These are phyloP conservation scores for Scheffersomyces amazonensis DNA, from an alignment of 805 yeast genomes.

Conservation along the genomic window DNA sequence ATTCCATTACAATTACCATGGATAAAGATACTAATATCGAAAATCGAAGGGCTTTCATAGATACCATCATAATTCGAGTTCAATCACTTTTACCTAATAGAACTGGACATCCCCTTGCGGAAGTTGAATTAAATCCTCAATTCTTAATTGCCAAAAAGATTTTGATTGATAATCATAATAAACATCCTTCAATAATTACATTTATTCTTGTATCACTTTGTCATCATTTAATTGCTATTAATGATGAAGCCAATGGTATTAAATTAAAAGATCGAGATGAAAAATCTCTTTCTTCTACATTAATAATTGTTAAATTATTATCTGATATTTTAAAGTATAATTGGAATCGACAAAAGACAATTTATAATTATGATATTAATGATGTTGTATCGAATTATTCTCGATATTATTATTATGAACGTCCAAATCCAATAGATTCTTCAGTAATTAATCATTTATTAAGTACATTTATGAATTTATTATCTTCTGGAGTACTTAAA, in stretches of 20 bases:
- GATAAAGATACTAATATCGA: slow-evolving; percentile 1
- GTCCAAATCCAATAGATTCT: slow-evolving; percentile 23
- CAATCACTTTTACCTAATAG: slow-evolving; percentile 35
- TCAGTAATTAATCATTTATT: slow-evolving; percentile 17
- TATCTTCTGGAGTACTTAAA: slow-evolving; percentile 27
- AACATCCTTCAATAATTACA: slow-evolving; percentile 13
- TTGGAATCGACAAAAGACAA: slow-evolving; percentile 24
- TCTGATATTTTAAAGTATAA: slow-evolving; percentile 21
- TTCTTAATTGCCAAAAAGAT: slow-evolving; percentile 29
- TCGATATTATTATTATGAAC: slow-evolving; percentile 24
- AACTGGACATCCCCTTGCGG: slow-evolving; percentile 36
- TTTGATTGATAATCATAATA: slow-evolving; percentile 16
- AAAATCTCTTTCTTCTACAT: slow-evolving; percentile 26
- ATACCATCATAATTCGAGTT: slow-evolving; percentile 23
- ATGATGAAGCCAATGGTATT: slow-evolving; percentile 16
- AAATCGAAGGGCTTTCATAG: slow-evolving; percentile 13
- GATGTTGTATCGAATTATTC: slow-evolving; percentile 18
- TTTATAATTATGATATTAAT: slow-evolving; percentile 8
- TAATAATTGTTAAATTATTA: slow-evolving; percentile 30
- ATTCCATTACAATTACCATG: no score
- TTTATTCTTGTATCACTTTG: slow-evolving; percentile 20
- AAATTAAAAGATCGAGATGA: slow-evolving; percentile 28
- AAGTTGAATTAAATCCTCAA: slow-evolving; percentile 41
- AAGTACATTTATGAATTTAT: slow-evolving; percentile 25
- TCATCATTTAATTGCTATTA: slow-evolving; percentile 18